Conservation (phyloP, 2,329 filamentous ascomycete genomes). For the Fusarium zealandicum region DNA sequence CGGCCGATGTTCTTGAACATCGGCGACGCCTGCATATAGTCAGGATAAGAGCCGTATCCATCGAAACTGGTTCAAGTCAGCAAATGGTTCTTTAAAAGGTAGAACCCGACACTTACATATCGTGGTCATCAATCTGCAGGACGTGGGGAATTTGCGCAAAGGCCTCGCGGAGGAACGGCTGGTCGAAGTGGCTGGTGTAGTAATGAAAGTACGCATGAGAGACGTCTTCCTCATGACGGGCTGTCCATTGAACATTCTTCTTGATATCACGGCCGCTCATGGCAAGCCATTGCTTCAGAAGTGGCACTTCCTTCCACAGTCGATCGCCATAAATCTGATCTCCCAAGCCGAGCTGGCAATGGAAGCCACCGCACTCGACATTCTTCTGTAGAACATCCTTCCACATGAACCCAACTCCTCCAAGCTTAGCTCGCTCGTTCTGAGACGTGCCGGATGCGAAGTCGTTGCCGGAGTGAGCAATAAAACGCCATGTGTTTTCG, state of each 20-base stretch:
- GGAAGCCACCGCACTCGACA: conserved; percentile 93
- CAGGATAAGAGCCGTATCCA: conserved; percentile 94
- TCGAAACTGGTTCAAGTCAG: conserved; percentile 72
- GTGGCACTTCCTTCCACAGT: conserved; percentile 93
- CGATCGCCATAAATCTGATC: conserved; percentile 96
- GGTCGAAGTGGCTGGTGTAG: conserved; percentile 97
- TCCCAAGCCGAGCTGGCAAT: conserved; percentile 89
- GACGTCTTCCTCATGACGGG: conserved; percentile 93
- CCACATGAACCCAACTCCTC: conserved; percentile 96
- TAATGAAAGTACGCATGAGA: conserved; percentile 98
- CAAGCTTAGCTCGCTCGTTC: conserved; percentile 83
- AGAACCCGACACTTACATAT: conserved; percentile 75
- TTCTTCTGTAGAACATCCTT: conserved; percentile 99
- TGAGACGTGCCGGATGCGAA: conserved; percentile 88
- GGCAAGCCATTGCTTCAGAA: conserved; percentile 92
- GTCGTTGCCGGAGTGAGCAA: conserved; percentile 95
- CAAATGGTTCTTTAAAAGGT: background rate
- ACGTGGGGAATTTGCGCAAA: conserved; percentile 98
- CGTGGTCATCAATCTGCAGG: conserved; percentile 92
- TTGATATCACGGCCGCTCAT: conserved; percentile 93
- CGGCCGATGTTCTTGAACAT: conserved; percentile 99
- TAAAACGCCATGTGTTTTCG: conserved; percentile 94
- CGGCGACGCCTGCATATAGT: conserved; percentile 97
- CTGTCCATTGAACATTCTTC: conserved; percentile 90
- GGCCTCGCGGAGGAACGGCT: conserved; percentile 90